Percentiles rank a stretch among this genome's conserved stretches.
Evolutionary conservation across 2,329 filamentous ascomycete species (phyloP).

Genomic region (Grosmannia huntii): DNA sequence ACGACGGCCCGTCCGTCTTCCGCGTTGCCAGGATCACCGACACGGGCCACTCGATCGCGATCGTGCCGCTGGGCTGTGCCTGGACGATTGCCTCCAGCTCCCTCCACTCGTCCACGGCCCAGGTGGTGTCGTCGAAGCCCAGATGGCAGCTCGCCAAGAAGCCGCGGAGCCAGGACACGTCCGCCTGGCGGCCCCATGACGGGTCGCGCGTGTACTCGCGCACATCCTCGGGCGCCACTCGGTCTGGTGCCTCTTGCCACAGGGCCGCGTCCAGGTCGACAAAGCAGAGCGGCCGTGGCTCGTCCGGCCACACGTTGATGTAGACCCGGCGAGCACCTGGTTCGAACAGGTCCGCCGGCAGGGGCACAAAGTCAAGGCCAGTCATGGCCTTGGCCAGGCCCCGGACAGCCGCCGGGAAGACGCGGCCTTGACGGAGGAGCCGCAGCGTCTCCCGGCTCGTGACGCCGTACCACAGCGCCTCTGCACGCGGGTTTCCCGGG

Average conservation of each 20-base stretch:
- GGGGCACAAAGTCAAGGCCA: slow-evolving; percentile 9
- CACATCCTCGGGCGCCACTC: slow-evolving; percentile 1
- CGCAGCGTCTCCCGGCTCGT: slow-evolving; percentile 9
- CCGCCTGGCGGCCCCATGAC: slow-evolving; percentile 11
- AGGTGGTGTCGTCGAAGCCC: slow-evolving; percentile 12
- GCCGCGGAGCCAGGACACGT: slow-evolving; percentile 11
- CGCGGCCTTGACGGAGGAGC: slow-evolving; percentile 7
- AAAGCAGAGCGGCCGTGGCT: slow-evolving; percentile 8
- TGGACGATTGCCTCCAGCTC: slow-evolving; percentile 10
- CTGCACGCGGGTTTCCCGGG: slow-evolving; percentile 3
- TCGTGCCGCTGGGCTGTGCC: slow-evolving; percentile 1
- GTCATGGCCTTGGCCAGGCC: slow-evolving; percentile 10
- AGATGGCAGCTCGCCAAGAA: slow-evolving; percentile 12
- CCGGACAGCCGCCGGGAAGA: slow-evolving; percentile 11
- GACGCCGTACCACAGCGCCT: slow-evolving; percentile 9
- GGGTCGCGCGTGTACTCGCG: slow-evolving; percentile 2
- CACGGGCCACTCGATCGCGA: slow-evolving; percentile 11
- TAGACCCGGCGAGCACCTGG: slow-evolving; percentile 6
- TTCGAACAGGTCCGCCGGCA: slow-evolving; percentile 9
- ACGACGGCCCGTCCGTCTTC: not conserved
- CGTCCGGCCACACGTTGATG: slow-evolving; percentile 4
- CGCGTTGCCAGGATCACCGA: slow-evolving; percentile 11
- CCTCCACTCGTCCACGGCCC: slow-evolving; percentile 9
- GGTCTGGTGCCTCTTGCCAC: slow-evolving; percentile 4
- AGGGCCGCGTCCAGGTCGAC: slow-evolving; percentile 7